These are phyloP conservation scores for Bryoglossum gracile DNA, from an alignment of 495 filamentous ascomycete species.

Conservation along the genomic window DNA sequence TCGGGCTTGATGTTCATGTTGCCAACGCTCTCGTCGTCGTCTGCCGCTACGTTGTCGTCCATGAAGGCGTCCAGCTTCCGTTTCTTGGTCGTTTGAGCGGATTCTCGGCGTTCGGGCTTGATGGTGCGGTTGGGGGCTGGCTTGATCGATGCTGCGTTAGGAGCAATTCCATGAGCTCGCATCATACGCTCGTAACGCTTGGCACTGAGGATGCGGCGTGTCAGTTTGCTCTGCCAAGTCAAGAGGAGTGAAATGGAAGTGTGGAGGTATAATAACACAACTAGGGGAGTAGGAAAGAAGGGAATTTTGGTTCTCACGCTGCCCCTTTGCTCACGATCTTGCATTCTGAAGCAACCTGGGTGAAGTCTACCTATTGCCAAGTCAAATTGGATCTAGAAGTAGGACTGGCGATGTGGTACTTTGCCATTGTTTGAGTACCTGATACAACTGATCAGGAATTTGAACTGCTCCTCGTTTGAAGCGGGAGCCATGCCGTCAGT, in stretches of 20 bases:
- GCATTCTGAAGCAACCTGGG: conserved; percentile 54
- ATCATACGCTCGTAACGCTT: conserved; percentile 61
- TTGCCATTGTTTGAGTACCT: conserved; percentile 48
- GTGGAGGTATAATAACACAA: not conserved
- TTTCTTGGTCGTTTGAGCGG: conserved; percentile 1
- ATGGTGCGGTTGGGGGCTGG: conserved; percentile 9
- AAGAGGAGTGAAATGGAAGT: not conserved
- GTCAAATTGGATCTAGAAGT: too few species aligned
- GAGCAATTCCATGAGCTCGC: conserved; percentile 45
- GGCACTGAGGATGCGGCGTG: conserved; percentile 33
- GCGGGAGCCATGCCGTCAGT: conserved; percentile 35
- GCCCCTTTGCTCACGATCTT: conserved; percentile 55
- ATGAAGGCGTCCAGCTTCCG: conserved; percentile 17
- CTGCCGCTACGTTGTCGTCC: conserved; percentile 10
- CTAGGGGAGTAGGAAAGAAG: not conserved
- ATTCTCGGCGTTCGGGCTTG: conserved; percentile 13
- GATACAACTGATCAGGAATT: conserved; percentile 59
- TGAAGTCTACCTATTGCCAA: conserved; percentile 54
- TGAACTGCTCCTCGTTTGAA: conserved; percentile 48
- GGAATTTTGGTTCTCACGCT: conserved; percentile 47
- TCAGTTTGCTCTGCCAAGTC: not conserved
- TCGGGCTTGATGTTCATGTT: conserved; percentile 18
- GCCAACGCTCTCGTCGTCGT: conserved; percentile 15
- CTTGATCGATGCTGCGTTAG: conserved; percentile 22
- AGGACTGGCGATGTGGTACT: too few species aligned